Base-by-base conservation (phyloP, 2,329 filamentous ascomycete species). In the Coniochaeta sp. region DNA sequence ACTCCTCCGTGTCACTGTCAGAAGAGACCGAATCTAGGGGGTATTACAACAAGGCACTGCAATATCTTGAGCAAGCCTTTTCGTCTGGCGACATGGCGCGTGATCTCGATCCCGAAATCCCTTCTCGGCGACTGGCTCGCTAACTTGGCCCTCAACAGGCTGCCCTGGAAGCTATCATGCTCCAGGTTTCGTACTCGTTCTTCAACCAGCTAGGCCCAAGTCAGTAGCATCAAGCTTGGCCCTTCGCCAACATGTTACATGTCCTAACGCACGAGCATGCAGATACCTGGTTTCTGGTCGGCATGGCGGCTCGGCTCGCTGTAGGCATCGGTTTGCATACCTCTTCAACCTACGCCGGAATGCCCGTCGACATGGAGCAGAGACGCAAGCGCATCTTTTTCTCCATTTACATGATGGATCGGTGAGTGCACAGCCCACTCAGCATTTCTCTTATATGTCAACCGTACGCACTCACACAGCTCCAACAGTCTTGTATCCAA, bases 391-490 rank as follows among this genome's bases (percentile, higher is more conserved):
- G 77, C 2, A 62, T 79, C 1, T 79, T 79, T 64, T 79, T 76
- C 47, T 78, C 74, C 1, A 67, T 80, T 4, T 80, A 79, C 55
- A 79, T 79, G 77, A 79, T 79, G 77, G 77, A 80, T 65, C 73
- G 72, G 71, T 72, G 62, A 58, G 63, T 57, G 58, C 34, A 40
- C 52, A 5, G 10, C 17, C 44, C 28, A 22, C 14, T 1, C 47
- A 19, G 9, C 17, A 57, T 5, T 19, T 10, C 12, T 57, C 44
- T 16, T 22, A 50, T 4, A 16, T 26, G 16, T 16, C 32, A 58
- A 58, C 24, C 36, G 28, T 34, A 8, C 10, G 7, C 14, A 38
- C 34, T 50, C 14, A 55, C 34, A 1, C 4, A 38, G 16, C 40
- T n/a, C n/a, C 9, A 28, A 12, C 40, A 75, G 75, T 1, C 71